Base-by-base conservation (phyloP, 140 eudicot genomes). In the Oenanthe javanica region DNA sequence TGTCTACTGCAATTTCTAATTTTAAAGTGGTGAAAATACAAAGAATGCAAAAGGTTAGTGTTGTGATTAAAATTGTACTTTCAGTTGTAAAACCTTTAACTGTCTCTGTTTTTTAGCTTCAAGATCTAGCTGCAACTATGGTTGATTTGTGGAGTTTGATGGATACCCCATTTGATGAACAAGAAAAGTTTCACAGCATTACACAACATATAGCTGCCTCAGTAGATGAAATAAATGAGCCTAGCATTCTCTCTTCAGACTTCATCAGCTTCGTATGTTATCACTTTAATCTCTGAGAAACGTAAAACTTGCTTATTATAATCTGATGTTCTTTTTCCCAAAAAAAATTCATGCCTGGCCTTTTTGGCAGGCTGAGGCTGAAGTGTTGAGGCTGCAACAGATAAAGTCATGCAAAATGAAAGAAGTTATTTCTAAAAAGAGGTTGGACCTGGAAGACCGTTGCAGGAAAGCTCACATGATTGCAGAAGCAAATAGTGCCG, bases 131-230 rank as follows among this genome's bases (percentile, higher is more conserved):
- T 71, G 85, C 86, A 51, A 84, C 92, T 71, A 81, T 90, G 93
- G 86, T 92, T 70, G 92, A 89, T 82, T 90, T 92, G 23, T 92
- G 96, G 97, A 90, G 77, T 79, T 79, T 92, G 80, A 90, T 92
- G 96, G 97, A 92, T 82, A 92, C 89, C 57, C 90, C 97, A 49
- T 76, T 83, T 3, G 92, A 85, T 42, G 96, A 90, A 80, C 97
- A 92, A 81, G 88, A 84, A 36, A 78, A 43, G 76, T 92, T 88
- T 77, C 93, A 90, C 25, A 79, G 84, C 74, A 84, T 89, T 38
- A 86, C 89, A 74, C 71, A 77, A 43, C 84, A 84, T 59, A 87
- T 92, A 82, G 96, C 92, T 76, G 92, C 91, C 82, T 81, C 92
- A 23, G 93, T 84, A 81, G 72, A 83, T 73, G 96, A 92, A 86